Evolutionary conservation across 2,329 filamentous ascomycete species (phyloP).

Genomic region (Gyromitra esculenta): DNA sequence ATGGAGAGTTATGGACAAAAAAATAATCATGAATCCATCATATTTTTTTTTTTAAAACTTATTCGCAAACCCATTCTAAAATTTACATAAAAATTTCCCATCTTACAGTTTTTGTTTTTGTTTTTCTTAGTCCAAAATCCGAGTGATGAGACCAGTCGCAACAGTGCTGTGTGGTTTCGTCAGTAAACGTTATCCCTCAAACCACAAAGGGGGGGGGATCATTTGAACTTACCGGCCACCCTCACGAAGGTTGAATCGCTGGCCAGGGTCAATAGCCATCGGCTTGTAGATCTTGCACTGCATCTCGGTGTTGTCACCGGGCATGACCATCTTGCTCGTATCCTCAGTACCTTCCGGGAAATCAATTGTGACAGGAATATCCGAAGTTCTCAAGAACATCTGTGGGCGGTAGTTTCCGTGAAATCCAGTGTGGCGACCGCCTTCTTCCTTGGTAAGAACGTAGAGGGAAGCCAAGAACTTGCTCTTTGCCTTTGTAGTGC

Average conservation of each 20-base stretch:
- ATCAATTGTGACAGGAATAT: constrained; percentile 77
- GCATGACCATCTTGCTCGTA: constrained; percentile 86
- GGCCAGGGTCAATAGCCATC: constrained; percentile 86
- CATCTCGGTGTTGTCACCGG: constrained; percentile 99
- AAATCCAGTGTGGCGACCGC: constrained; percentile 96
- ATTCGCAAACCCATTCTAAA: constrained; percentile 42
- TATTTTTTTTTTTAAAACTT: constrained; percentile 37
- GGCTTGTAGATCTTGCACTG: constrained; percentile 84
- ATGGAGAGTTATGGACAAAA: constrained; percentile 46
- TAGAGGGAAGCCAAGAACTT: constrained; percentile 97
- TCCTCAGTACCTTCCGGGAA: constrained; percentile 85
- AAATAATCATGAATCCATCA: constrained; percentile 20
- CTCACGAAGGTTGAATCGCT: constrained; percentile 98
- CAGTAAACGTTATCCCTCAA: constrained; percentile 38
- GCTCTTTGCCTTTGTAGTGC: constrained; percentile 82
- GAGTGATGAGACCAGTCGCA: constrained; percentile 82
- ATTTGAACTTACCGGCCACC: constrained; percentile 72
- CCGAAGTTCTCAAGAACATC: constrained; percentile 92
- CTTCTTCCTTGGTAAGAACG: constrained; percentile 96
- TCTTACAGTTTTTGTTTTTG: background rate
- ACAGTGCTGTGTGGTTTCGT: constrained; percentile 67
- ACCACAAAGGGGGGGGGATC: too few relatives aligned
- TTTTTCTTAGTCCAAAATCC: constrained; percentile 66
- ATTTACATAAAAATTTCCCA: constrained; percentile 38
- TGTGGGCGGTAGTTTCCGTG: constrained; percentile 95